phyloP scores from a whole-genome alignment of 805 yeast genomes.

The Yamadazyma philogaea region DNA sequence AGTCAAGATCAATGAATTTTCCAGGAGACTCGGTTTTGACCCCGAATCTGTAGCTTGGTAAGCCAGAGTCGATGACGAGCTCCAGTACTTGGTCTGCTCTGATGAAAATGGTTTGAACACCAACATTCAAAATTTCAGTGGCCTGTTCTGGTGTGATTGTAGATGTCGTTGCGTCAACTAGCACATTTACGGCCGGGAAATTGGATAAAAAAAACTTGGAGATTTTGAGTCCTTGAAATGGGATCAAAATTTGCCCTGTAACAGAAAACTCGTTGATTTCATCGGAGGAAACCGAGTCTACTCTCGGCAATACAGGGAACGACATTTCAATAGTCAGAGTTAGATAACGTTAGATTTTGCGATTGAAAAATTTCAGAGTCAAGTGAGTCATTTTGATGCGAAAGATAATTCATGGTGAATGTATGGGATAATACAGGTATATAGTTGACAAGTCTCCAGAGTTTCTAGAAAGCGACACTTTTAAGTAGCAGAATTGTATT shows the following conservation, averaged over 20 bases:
- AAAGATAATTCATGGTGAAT: no score
- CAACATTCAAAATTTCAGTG: slow-evolving; percentile 57
- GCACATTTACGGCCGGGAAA: slow-evolving; percentile 31
- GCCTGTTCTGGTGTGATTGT: slow-evolving; percentile 40
- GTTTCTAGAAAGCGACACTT: no score
- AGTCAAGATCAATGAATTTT: slow-evolving; percentile 8
- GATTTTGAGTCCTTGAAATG: slow-evolving; percentile 23
- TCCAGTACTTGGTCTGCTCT: slow-evolving; percentile 24
- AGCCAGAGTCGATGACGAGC: slow-evolving; percentile 41
- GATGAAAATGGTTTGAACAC: slow-evolving; percentile 50
- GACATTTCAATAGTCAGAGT: slow-evolving; percentile 21
- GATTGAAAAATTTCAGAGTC: slow-evolving; percentile 5
- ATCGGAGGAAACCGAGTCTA: slow-evolving; percentile 17
- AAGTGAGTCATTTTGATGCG: slow-evolving; percentile 8
- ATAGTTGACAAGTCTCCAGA: no score
- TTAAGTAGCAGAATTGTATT: no score
- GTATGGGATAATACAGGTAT: no score
- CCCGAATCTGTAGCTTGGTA: slow-evolving; percentile 49
- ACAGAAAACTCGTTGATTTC: slow-evolving; percentile 23
- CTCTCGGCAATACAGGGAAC: slow-evolving; percentile 38
- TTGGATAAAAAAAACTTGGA: slow-evolving; percentile 30
- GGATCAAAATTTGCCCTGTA: slow-evolving; percentile 34
- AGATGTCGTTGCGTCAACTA: slow-evolving; percentile 27
- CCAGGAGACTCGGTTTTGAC: slow-evolving; percentile 17
- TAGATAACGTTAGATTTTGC: background rate